These are phyloP conservation scores for Thyridium curvatum DNA, from an alignment of 2,329 filamentous ascomycete species.

Conservation along the genomic window DNA sequence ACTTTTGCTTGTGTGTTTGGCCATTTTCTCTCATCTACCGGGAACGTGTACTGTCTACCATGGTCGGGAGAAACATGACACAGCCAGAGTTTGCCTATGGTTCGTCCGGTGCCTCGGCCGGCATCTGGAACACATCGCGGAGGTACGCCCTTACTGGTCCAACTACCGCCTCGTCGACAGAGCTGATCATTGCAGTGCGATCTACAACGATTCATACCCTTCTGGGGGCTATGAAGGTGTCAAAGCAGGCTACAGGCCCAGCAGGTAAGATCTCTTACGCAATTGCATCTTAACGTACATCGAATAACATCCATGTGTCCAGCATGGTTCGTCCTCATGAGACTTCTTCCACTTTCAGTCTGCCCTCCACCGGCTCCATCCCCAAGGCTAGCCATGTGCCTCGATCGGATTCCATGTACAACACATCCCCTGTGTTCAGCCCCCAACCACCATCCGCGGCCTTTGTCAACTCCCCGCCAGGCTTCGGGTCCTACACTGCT, in stretches of 20 bases:
- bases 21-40: too few relatives aligned
- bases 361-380: conserved; percentile 24
- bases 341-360: conserved; percentile 23
- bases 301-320: conserved; percentile 12
- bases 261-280: conserved; percentile 20
- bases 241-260: conserved; percentile 16
- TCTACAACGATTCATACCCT: conserved; percentile 26
- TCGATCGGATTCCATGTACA: conserved; percentile 26
- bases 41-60: conserved; percentile 11
- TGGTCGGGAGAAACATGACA: conserved; percentile 35
- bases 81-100: conserved; percentile 43
- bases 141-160: conserved; percentile 35
- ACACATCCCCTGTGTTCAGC: conserved; percentile 31
- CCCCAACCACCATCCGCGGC: conserved; percentile 32
- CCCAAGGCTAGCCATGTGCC: conserved; percentile 28
- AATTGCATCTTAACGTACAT: not conserved
- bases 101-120: conserved; percentile 35
- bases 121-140: conserved; percentile 43
- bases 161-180: conserved; percentile 10
- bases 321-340: conserved; percentile 2
- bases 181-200: conserved; percentile 18
- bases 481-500: conserved; percentile 10
- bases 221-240: conserved; percentile 22
- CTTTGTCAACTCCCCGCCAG: conserved; percentile 7
- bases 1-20: too few relatives aligned